A percentile compares a stretch with the other conserved stretches of the same genome.
Evolutionary conservation across 2,329 filamentous ascomycete species (phyloP).

Genomic region (Pseudogymnoascus sp.): DNA sequence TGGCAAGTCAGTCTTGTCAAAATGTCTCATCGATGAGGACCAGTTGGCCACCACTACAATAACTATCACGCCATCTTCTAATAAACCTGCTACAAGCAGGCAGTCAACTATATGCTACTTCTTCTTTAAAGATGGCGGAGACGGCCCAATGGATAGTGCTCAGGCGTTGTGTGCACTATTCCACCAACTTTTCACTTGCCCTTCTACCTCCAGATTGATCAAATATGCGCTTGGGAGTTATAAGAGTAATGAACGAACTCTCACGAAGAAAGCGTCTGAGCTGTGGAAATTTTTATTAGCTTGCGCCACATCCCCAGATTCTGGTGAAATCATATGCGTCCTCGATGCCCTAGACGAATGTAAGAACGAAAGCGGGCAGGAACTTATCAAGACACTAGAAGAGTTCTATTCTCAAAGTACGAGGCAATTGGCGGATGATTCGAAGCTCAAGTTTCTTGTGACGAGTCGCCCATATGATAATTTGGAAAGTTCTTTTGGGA

Average conservation of each 20-base stretch:
- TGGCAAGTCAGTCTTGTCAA: background rate
- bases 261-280: background rate
- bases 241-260: background rate
- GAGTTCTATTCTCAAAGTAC: background rate
- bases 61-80: background rate
- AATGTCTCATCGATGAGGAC: background rate
- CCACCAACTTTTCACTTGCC: background rate
- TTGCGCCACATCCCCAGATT: background rate
- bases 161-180: background rate
- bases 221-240: background rate
- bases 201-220: background rate
- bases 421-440: background rate
- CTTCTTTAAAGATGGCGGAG: background rate
- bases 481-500: background rate
- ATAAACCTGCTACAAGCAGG: background rate
- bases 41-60: background rate
- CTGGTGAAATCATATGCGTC: background rate
- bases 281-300: background rate
- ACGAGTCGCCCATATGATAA: background rate
- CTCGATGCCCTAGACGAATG: background rate
- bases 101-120: background rate
- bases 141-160: background rate
- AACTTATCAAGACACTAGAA: background rate
- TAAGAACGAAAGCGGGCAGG: background rate
- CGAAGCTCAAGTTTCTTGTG: background rate